Conservation (phyloP, 2,329 filamentous ascomycete genomes). For the Penicillium fuscoglaucum region DNA sequence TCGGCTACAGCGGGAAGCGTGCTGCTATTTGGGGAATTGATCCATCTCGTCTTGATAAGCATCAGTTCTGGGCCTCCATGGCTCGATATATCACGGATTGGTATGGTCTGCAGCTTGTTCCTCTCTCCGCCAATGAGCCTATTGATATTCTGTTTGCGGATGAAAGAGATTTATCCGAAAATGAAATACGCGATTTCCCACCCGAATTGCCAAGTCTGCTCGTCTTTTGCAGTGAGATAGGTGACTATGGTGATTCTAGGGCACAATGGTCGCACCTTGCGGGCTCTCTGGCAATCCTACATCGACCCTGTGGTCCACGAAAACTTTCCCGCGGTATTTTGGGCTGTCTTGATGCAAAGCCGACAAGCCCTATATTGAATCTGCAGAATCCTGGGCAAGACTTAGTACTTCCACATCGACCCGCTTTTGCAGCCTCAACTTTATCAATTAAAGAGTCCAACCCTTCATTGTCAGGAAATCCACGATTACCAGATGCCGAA, state of each 20-base stretch:
- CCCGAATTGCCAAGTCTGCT: neutral
- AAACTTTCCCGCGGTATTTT: constrained; percentile 27
- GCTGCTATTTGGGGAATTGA: constrained; percentile 8
- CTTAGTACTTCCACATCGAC: constrained; percentile 22
- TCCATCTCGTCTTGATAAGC: neutral
- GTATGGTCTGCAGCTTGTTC: constrained; percentile 34
- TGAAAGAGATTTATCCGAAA: neutral
- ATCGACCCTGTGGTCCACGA: constrained; percentile 39
- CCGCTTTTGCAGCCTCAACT: constrained; percentile 21
- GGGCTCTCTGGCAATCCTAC: neutral
- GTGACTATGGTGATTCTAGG: neutral
- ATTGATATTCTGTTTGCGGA: constrained; percentile 2
- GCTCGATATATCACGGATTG: constrained; percentile 34
- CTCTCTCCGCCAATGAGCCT: constrained; percentile 19
- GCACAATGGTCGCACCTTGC: neutral
- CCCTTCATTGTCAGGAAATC: neutral
- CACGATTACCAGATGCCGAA: neutral
- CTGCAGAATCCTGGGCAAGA: neutral
- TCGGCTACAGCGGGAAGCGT: neutral
- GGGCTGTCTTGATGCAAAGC: neutral
- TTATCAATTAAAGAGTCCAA: neutral
- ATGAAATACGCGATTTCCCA: neutral
- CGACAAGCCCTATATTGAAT: neutral
- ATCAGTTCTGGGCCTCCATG: constrained; percentile 25
- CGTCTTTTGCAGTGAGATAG: neutral